A percentile compares a stretch with the other conserved stretches of the same genome.
These are phyloP conservation scores for Cavenderia fasciculata DNA, from an alignment of 78 protist species.

Conservation along the genomic window DNA sequence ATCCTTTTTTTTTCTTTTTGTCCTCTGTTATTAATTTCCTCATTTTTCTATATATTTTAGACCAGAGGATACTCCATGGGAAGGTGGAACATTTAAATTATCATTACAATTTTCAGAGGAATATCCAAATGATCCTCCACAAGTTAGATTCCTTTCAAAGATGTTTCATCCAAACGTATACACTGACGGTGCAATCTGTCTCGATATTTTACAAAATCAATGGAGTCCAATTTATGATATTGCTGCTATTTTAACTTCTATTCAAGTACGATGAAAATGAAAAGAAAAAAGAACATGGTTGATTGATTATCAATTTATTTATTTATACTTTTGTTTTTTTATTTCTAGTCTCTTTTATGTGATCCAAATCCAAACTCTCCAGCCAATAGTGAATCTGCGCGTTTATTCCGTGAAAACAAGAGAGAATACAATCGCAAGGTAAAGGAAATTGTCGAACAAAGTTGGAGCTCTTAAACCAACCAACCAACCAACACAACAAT, in stretches of 20 bases:
- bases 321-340: not conserved
- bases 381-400: slow-evolving; percentile 99
- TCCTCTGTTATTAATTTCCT: not conserved
- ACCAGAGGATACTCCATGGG: slow-evolving; percentile 99
- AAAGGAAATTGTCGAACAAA: slow-evolving; percentile 94
- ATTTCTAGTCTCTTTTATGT: slow-evolving; percentile 93
- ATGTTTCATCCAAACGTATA: slow-evolving; percentile 99
- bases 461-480: too few relatives aligned
- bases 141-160: slow-evolving; percentile 95
- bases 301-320: not conserved
- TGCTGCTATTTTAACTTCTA: slow-evolving; percentile 98
- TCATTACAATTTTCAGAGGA: slow-evolving; percentile 96
- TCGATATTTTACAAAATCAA: slow-evolving; percentile 99
- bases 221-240: slow-evolving; percentile 99
- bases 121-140: slow-evolving; percentile 99
- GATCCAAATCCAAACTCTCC: slow-evolving; percentile 99
- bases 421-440: slow-evolving; percentile 97
- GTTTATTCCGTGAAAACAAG: slow-evolving; percentile 95
- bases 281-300: too few relatives aligned
- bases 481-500: too few relatives aligned
- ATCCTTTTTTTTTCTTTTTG: not conserved
- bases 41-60: slow-evolving; percentile 18
- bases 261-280: slow-evolving; percentile 93
- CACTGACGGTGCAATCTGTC: slow-evolving; percentile 99
- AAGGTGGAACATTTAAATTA: slow-evolving; percentile 99